A percentile compares a stretch with the other conserved stretches of the same genome.
These are phyloP conservation scores for Pleurotus tuber-regium DNA, from an alignment of 768 basidiomycete species.

Conservation along the genomic window DNA sequence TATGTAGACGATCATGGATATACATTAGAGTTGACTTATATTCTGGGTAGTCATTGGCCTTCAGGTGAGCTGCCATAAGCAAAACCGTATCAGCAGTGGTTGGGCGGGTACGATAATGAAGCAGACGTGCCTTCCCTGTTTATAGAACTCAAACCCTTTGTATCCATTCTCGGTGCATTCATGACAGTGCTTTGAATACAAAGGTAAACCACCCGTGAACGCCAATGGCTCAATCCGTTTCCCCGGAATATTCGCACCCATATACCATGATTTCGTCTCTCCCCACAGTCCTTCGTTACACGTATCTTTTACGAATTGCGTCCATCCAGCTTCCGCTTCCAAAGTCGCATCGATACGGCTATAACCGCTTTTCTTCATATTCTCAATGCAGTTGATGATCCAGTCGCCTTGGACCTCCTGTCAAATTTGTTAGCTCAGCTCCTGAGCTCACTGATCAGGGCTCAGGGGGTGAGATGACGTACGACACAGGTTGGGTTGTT, in stretches of 20 bases:
- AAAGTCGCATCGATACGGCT: constrained; percentile 11
- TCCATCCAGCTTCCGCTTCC: constrained; percentile 13
- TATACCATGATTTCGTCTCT: constrained; percentile 17
- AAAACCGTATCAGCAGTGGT: too few species aligned
- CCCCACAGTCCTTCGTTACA: neutral
- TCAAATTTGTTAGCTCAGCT: neutral
- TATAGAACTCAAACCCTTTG: constrained; percentile 12
- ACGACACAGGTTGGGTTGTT: constrained; percentile 16
- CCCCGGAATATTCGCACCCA: constrained; percentile 16
- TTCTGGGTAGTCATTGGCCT: too few species aligned
- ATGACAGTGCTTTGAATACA: constrained; percentile 8
- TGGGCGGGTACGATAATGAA: too few species aligned
- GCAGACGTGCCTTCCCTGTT: too few species aligned
- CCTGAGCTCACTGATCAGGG: neutral
- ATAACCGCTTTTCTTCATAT: constrained; percentile 9
- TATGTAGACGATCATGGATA: too few species aligned
- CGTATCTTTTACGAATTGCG: constrained; percentile 2
- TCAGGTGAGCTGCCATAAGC: too few species aligned
- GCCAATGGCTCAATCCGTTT: constrained; percentile 13
- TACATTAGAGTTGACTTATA: too few species aligned
- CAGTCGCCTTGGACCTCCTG: constrained; percentile 19
- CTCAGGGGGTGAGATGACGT: neutral
- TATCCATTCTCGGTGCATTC: constrained; percentile 15
- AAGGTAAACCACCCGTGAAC: constrained; percentile 12
- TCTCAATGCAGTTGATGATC: constrained; percentile 13